These are phyloP conservation scores for Avicennia marina DNA, from an alignment of 257 asterid species.

Conservation along the genomic window DNA sequence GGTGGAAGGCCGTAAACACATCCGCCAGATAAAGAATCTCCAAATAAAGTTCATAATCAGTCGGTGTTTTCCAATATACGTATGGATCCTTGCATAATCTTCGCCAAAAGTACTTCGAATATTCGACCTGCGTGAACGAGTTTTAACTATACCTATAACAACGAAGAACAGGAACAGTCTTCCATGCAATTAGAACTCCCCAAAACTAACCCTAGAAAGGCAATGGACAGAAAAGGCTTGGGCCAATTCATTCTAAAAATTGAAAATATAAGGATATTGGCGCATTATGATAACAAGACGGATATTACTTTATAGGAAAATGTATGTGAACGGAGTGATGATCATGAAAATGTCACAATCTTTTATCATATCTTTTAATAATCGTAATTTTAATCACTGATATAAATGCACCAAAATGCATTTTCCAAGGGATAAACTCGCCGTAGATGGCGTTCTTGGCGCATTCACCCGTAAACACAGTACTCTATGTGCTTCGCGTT, in stretches of 20 bases:
- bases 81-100: slow-evolving; percentile 44
- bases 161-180: neutral
- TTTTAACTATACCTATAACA: slow-evolving; percentile 47
- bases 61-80: neutral
- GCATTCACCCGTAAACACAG: slow-evolving; percentile 40
- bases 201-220: neutral
- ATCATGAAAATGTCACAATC: too few relatives aligned
- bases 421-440: slow-evolving; percentile 54
- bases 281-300: neutral
- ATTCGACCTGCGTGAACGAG: too few relatives aligned
- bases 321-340: slow-evolving; percentile 71
- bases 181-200: neutral
- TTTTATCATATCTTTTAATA: too few relatives aligned
- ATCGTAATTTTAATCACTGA: too few relatives aligned
- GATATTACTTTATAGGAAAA: neutral
- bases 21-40: neutral
- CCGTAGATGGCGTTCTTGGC: slow-evolving; percentile 39
- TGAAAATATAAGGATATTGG: neutral
- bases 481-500: slow-evolving; percentile 38
- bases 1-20: too few relatives aligned
- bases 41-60: neutral
- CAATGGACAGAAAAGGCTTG: neutral
- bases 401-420: too few relatives aligned
- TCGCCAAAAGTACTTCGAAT: slow-evolving; percentile 36
- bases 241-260: neutral